Evolutionary conservation across 2,329 filamentous ascomycete species (phyloP).

Genomic region (Metarhizium rileyi): DNA sequence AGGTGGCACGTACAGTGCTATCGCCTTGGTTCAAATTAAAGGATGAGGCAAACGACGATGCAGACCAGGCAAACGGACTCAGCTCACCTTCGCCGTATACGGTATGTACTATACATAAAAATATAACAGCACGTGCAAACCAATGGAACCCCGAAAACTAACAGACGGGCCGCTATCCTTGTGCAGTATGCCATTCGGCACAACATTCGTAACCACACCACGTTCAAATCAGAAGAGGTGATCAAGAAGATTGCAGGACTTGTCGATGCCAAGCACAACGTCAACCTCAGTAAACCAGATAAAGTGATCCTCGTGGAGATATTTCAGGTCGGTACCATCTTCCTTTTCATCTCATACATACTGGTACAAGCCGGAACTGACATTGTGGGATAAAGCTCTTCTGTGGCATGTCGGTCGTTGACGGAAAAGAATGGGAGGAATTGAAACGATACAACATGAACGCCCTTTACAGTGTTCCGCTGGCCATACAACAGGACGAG

Average conservation of each 20-base stretch:
- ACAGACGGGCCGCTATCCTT: background rate
- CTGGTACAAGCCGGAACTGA: background rate
- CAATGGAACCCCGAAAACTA: background rate
- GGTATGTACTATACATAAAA: slow-evolving; percentile 25
- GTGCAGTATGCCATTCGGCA: slow-evolving; percentile 72
- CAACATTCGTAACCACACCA: slow-evolving; percentile 64
- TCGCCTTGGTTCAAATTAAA: slow-evolving; percentile 49
- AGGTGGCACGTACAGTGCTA: slow-evolving; percentile 54
- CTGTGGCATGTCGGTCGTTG: slow-evolving; percentile 71
- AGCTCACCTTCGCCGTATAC: slow-evolving; percentile 19
- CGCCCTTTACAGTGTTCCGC: slow-evolving; percentile 49
- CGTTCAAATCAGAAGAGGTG: slow-evolving; percentile 55
- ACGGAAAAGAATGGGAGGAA: slow-evolving; percentile 56
- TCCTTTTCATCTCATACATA: slow-evolving; percentile 4
- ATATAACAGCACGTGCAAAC: background rate
- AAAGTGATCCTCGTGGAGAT: slow-evolving; percentile 72
- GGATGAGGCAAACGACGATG: slow-evolving; percentile 11
- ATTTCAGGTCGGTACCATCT: slow-evolving; percentile 52
- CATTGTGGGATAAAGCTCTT: slow-evolving; percentile 33
- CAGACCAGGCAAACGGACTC: slow-evolving; percentile 6
- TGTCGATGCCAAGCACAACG: slow-evolving; percentile 59
- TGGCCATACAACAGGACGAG: background rate
- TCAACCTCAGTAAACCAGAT: slow-evolving; percentile 69
- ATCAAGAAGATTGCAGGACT: slow-evolving; percentile 62
- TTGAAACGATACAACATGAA: slow-evolving; percentile 71